Conservation (phyloP, 2,329 filamentous ascomycete species). For the Ophiosphaerella narmari region DNA sequence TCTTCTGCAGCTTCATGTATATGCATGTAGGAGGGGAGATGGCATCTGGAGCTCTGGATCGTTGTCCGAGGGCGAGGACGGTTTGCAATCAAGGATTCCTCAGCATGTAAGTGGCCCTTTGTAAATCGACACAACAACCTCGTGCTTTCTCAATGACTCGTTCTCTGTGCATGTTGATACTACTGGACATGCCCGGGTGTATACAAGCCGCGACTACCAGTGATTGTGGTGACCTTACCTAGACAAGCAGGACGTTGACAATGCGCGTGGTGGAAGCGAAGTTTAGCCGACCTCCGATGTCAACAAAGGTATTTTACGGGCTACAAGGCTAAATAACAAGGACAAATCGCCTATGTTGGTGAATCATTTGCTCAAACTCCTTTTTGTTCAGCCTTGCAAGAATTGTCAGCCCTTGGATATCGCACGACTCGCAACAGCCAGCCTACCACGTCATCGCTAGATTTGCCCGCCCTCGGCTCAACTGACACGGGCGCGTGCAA, state of each 20-base stretch:
- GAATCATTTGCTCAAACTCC: too few relatives aligned
- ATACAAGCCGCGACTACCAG: not conserved
- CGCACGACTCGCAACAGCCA: slow-evolving; percentile 1
- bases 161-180: not conserved
- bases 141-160: slow-evolving; percentile 27
- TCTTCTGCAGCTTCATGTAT: slow-evolving; percentile 46
- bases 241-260: slow-evolving; percentile 32
- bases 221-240: slow-evolving; percentile 23
- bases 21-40: slow-evolving; percentile 51
- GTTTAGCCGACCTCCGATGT: slow-evolving; percentile 40
- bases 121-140: slow-evolving; percentile 47
- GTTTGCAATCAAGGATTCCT: slow-evolving; percentile 55
- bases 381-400: too few relatives aligned
- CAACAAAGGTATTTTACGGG: not conserved
- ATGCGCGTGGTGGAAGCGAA: slow-evolving; percentile 32
- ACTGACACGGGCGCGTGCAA: not conserved
- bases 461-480: slow-evolving; percentile 1
- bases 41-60: slow-evolving; percentile 47
- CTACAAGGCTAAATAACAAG: too few relatives aligned
- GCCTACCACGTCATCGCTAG: not conserved
- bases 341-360: too few relatives aligned
- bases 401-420: not conserved
- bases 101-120: slow-evolving; percentile 50
- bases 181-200: not conserved
- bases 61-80: slow-evolving; percentile 46